Base-by-base conservation (phyloP, 129 eudicot genomes). In the sunflower (Helianthus annuus) region DNA sequence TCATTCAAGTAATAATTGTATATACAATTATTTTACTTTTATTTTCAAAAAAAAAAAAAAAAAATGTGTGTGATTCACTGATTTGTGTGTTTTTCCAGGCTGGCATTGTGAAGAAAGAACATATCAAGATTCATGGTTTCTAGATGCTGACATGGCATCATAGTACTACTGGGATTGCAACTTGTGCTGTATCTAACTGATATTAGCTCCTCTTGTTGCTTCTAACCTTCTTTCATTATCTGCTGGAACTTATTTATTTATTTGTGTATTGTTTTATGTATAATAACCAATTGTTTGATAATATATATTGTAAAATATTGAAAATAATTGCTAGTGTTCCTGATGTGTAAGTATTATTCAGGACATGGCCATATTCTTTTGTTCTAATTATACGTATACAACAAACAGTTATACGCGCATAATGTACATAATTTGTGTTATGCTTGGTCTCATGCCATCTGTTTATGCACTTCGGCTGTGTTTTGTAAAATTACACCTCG, bases 51-150 rank as follows among this genome's bases (percentile, higher is more conserved):
- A 40, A 42, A 42, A 6, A 7, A 42, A 42, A 40, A 0, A 40
- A 5, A 40, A 40, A 0, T 42, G 46, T 42, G n/a, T n/a, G n/a
- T n/a, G n/a, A n/a, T n/a, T n/a, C n/a, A n/a, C n/a, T n/a, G 46
- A 42, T 7, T 9, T 9, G 32, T 49, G 53, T 32, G 58, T 24
- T 15, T 78, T 42, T 7, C 4, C 74, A 89, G 96, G 92, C 91
- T 13, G 88, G 89, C 76, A 84, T 89, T 82, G 92, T 89, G 89
- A 89, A 86, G 85, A 89, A 89, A 82, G 96, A 89, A 40, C 79
- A 86, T 80, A 89, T 89, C 74, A 89, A 89, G 85, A 85, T 89
- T 71, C 96, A 89, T 86, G 96, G 96, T 84, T 89, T 89, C 78
- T 89, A 78, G 73, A 53, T 65, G 66, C 70, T 70, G 48, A 65